phyloP scores from a whole-genome alignment of 306 rosid species.

The Medicago arabica region DNA sequence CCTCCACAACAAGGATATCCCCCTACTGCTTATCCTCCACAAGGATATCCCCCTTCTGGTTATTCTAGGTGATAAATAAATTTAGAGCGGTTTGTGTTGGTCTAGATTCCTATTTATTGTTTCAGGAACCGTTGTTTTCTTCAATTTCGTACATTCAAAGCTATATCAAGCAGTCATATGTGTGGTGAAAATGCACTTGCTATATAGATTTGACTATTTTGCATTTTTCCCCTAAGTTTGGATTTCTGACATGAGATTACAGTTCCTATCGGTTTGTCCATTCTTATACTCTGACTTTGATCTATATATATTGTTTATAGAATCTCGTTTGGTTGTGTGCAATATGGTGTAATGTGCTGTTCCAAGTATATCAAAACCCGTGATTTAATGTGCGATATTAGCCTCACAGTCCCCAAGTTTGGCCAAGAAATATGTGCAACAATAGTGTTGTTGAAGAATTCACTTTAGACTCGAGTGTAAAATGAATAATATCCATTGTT shows the following conservation, averaged over 20 bases:
- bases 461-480: too few relatives aligned
- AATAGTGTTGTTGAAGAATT: too few relatives aligned
- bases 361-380: background rate
- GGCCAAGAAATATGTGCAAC: background rate
- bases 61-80: conserved; percentile 54
- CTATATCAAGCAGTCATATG: conserved; percentile 27
- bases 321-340: conserved; percentile 6
- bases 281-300: conserved; percentile 33
- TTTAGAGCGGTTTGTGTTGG: conserved; percentile 12
- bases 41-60: conserved; percentile 55
- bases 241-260: conserved; percentile 22
- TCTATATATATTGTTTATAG: conserved; percentile 44
- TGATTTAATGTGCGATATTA: background rate
- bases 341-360: background rate
- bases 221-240: conserved; percentile 32
- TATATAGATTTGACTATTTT: background rate
- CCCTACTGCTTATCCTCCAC: conserved; percentile 50
- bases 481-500: too few relatives aligned
- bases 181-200: conserved; percentile 38
- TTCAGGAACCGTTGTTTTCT: conserved; percentile 37
- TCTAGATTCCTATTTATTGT: conserved; percentile 13
- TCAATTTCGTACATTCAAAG: conserved; percentile 16
- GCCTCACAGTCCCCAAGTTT: background rate
- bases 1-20: conserved; percentile 51
- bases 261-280: conserved; percentile 22